phyloP scores from a whole-genome alignment of 139 green algal genomes.

The Zygnema circumcarinatum region DNA sequence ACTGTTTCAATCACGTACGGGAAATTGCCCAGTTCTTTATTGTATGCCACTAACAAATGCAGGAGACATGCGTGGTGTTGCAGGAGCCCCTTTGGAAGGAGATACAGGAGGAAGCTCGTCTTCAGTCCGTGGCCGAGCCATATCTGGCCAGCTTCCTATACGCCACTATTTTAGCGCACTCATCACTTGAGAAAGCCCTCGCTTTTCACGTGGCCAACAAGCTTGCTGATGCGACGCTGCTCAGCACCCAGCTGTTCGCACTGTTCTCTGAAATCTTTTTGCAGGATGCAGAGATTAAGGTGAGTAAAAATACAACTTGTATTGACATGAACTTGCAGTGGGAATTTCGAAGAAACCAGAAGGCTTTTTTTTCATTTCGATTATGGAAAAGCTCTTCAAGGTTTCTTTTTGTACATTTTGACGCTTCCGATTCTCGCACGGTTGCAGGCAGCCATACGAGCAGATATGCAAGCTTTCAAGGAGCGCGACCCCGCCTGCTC shows the following conservation, averaged over 20 bases:
- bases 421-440: not conserved
- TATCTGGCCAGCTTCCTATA: constrained; percentile 89
- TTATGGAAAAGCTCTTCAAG: no score
- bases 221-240: constrained; percentile 83
- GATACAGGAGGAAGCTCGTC: constrained; percentile 56
- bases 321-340: no score
- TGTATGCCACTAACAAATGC: no score
- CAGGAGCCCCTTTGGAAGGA: constrained; percentile 54
- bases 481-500: constrained; percentile 68
- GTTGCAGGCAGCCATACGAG: constrained; percentile 16
- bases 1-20: no score
- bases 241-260: constrained; percentile 89
- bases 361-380: no score
- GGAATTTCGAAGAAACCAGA: no score
- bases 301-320: no score
- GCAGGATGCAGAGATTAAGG: no score
- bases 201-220: constrained; percentile 95
- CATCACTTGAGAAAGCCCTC: constrained; percentile 79
- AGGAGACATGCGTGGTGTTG: no score
- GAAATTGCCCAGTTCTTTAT: no score
- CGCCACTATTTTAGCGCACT: constrained; percentile 90
- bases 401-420: no score
- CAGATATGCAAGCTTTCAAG: constrained; percentile 63
- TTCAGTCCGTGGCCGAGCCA: constrained; percentile 75
- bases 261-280: constrained; percentile 69